A percentile compares a stretch with the other conserved stretches of the same genome.
Conservation (phyloP, 1,284 basidiomycete species). For the Melampsora abietis-canadensis region DNA sequence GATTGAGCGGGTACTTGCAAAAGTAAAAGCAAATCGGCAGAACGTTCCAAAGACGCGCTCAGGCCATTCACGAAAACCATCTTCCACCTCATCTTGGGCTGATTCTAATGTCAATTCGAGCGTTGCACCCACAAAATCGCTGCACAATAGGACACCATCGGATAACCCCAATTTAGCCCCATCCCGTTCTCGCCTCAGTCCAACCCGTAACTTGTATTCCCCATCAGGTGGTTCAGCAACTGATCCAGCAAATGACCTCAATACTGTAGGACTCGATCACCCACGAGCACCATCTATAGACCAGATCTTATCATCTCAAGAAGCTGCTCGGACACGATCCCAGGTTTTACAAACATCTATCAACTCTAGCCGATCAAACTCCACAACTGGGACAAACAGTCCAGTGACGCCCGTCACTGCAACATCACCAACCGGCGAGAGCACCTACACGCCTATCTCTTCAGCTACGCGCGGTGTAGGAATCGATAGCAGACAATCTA, state of each 20-base stretch:
- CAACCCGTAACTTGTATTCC: too few relatives aligned
- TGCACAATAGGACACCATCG: too few relatives aligned
- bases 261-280: neutral
- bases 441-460: constrained; percentile 37
- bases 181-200: neutral
- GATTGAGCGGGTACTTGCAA: constrained; percentile 72
- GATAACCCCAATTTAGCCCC: neutral
- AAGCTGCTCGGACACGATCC: neutral
- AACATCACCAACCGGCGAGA: constrained; percentile 35
- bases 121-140: neutral
- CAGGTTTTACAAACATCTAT: neutral
- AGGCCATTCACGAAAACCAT: neutral
- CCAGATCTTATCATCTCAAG: neutral
- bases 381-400: constrained; percentile 11
- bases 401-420: constrained; percentile 30
- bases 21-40: constrained; percentile 53
- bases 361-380: constrained; percentile 37
- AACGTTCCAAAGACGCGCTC: neutral
- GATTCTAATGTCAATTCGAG: neutral
- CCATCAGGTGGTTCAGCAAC: too few relatives aligned
- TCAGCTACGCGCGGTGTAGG: constrained; percentile 30
- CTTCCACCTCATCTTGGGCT: neutral
- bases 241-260: neutral
- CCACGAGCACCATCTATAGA: neutral
- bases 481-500: constrained; percentile 31